Percentiles rank a stretch among this genome's conserved stretches.
Evolutionary conservation across 352 stramenopile genomes (phyloP).

Genomic region (Phytophthora pseudosyringae): DNA sequence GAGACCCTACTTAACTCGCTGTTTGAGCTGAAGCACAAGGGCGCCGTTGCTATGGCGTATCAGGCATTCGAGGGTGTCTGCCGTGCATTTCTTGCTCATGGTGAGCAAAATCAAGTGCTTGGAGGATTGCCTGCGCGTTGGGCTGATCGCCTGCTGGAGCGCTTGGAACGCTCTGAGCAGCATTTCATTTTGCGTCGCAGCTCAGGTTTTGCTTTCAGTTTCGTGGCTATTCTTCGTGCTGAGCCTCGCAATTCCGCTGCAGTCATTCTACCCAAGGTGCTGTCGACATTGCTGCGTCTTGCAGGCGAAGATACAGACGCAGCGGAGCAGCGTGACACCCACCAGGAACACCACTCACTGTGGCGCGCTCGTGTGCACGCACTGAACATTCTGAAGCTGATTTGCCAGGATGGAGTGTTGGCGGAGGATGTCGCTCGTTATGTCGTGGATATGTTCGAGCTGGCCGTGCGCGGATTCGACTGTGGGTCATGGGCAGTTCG

Average conservation of each 20-base stretch:
- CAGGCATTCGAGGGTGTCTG: constrained; percentile 88
- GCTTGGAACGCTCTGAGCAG: constrained; percentile 79
- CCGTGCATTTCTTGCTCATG: constrained; percentile 72
- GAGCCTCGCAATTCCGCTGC: constrained; percentile 85
- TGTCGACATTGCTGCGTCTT: constrained; percentile 71
- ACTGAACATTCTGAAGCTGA: constrained; percentile 92
- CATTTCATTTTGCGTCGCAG: constrained; percentile 90
- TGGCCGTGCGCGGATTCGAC: constrained; percentile 86
- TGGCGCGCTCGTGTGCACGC: constrained; percentile 86
- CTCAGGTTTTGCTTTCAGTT: constrained; percentile 90
- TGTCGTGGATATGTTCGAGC: constrained; percentile 86
- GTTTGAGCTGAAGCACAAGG: constrained; percentile 91
- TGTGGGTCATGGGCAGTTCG: constrained; percentile 87
- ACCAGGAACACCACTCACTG: constrained; percentile 56
- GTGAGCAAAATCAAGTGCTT: constrained; percentile 61
- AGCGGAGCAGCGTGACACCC: constrained; percentile 38
- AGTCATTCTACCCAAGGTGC: constrained; percentile 79
- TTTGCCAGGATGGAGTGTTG: constrained; percentile 88
- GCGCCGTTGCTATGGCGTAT: constrained; percentile 83
- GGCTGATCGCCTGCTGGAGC: constrained; percentile 77
- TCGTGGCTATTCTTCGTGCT: constrained; percentile 86
- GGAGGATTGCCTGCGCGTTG: constrained; percentile 67
- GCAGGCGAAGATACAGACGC: constrained; percentile 65
- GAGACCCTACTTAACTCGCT: constrained; percentile 83
- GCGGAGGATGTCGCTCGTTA: constrained; percentile 85